Conservation (phyloP, 495 filamentous ascomycete species). For the Penicillium herquei region DNA sequence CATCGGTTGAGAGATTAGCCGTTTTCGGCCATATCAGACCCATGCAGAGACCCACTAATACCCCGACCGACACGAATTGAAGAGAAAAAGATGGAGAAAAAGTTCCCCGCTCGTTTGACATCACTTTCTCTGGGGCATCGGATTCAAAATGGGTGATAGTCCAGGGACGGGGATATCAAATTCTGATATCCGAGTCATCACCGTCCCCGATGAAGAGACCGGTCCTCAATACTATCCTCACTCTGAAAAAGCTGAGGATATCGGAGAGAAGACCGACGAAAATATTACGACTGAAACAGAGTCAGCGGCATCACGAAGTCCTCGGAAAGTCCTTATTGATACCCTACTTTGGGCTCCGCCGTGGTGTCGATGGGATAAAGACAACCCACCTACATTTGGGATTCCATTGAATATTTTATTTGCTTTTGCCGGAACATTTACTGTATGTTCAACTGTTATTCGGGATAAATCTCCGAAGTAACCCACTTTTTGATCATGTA, state of each 20-base stretch:
- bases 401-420: slow-evolving; percentile 62
- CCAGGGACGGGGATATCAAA: not conserved
- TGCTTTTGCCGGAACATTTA: slow-evolving; percentile 43
- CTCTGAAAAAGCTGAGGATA: not conserved
- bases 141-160: not conserved
- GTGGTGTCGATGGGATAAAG: slow-evolving; percentile 57
- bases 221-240: not conserved
- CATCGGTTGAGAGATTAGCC: too few relatives aligned
- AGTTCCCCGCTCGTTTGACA: too few relatives aligned
- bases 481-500: not conserved
- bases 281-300: not conserved
- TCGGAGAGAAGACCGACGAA: not conserved
- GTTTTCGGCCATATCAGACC: too few relatives aligned
- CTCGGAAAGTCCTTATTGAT: slow-evolving; percentile 4
- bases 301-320: not conserved
- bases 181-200: not conserved
- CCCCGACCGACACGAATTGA: too few relatives aligned
- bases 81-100: too few relatives aligned
- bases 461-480: too few relatives aligned
- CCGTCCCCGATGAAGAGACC: not conserved
- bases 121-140: not conserved
- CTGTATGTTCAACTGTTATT: slow-evolving; percentile 9
- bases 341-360: slow-evolving; percentile 54
- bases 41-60: too few relatives aligned
- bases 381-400: slow-evolving; percentile 56